Evolutionary conservation across 139 green algal species (phyloP), one percentile per base, ranked within the genome.

Genomic region (Coelastrella sp.): DNA sequence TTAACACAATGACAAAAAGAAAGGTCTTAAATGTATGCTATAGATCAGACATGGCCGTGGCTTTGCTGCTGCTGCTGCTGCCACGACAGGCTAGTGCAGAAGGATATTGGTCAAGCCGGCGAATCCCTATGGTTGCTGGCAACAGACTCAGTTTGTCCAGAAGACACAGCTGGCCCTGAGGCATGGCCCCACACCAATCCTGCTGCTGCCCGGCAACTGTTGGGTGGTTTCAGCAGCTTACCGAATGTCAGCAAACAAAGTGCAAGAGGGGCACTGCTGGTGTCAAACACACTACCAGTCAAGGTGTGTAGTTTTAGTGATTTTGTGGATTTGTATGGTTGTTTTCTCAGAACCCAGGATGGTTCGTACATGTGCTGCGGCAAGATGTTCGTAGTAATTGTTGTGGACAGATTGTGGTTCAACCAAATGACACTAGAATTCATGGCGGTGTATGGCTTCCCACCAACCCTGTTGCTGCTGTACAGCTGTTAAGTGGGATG

Each of bases 101-200:
- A 87, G 60, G 81, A 76, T 8, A 60, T 75, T 73, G 81, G 81
- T 0, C 7, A 20, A 23, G 81, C 20, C 14, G 81, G 81, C 3
- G 81, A 75, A 16, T 87, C 60, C 0, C n/a, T 87, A n/a, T 87
- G 81, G 81, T 22, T 87, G 22, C 81, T 87, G 81, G 81, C 81
- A 61, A 77, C 61, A 14, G 60, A 76, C 22, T 76, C 59, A 16
- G 59, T 87, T 66, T 60, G 61, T 23, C 61, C 81, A 77, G 81
- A 87, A 22, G 81, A 87, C 57, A 22, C 47, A 13, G 65, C 47
- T 54, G 78, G 20, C 3, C 5, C 4, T 20, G 80, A 32, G 22
- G 83, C 47, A 5, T 88, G 83, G 83, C 47, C 16, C 3, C 47
- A 66, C 17, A 65, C 16, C 13, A 88, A 65, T 60, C 23, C 60